phyloP scores from a whole-genome alignment of 768 basidiomycete species.

The Lenzites betulinus region DNA sequence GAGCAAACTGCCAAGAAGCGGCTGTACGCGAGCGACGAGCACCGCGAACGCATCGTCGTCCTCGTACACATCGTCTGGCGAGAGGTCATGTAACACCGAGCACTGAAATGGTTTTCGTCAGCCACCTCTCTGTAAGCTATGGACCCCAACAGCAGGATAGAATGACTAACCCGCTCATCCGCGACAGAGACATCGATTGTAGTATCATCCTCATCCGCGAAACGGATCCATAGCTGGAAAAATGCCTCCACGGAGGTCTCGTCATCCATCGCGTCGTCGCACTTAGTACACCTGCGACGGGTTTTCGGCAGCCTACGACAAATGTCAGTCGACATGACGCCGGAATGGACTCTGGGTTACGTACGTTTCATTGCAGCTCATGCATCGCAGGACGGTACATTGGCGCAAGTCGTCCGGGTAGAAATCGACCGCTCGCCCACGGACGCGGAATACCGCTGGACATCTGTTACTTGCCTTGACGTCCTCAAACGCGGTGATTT shows the following conservation, averaged over 20 bases:
- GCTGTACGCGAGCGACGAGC: constrained; percentile 45
- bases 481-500: constrained; percentile 2
- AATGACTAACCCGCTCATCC: constrained; percentile 43
- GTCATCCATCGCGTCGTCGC: constrained; percentile 52
- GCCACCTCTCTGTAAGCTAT: neutral
- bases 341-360: constrained; percentile 16
- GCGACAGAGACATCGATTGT: constrained; percentile 50
- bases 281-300: constrained; percentile 47
- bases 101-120: constrained; percentile 23
- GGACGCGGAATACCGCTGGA: constrained; percentile 43
- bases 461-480: constrained; percentile 11
- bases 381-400: constrained; percentile 51
- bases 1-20: constrained; percentile 50
- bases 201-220: constrained; percentile 51
- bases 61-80: constrained; percentile 44
- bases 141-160: neutral
- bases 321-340: neutral
- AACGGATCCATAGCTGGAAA: constrained; percentile 50
- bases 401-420: constrained; percentile 53
- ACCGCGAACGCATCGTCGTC: constrained; percentile 39
- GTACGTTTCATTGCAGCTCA: constrained; percentile 53
- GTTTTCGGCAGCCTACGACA: constrained; percentile 44
- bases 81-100: constrained; percentile 45
- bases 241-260: constrained; percentile 38
- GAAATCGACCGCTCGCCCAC: constrained; percentile 56